Conservation (phyloP, 1,139 yeast genomes). For the Meyerozyma sp. region DNA sequence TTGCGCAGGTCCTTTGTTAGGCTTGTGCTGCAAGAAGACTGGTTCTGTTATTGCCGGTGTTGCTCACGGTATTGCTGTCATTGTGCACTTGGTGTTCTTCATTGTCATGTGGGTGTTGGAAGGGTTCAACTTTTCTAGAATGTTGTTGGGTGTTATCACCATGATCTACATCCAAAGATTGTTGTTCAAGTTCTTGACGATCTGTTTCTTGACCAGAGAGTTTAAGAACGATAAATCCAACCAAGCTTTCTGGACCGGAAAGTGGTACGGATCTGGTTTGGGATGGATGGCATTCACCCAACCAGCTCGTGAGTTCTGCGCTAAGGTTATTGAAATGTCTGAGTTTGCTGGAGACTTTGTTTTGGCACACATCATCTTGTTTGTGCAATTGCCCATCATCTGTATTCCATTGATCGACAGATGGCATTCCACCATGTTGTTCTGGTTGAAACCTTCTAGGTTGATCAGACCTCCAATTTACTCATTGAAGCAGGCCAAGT, state of each 20-base stretch:
- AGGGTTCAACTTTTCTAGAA: conserved; percentile 84
- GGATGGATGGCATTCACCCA: conserved; percentile 97
- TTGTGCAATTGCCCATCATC: conserved; percentile 84
- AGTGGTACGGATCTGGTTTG: conserved; percentile 94
- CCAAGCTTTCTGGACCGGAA: conserved; percentile 99
- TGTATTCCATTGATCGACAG: conserved; percentile 86
- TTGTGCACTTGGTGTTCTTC: conserved; percentile 80
- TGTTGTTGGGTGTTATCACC: conserved; percentile 81
- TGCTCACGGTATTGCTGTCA: conserved; percentile 92
- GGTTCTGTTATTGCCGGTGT: conserved; percentile 96
- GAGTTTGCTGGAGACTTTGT: conserved; percentile 97
- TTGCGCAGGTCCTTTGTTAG: conserved; percentile 95
- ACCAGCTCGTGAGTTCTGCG: conserved; percentile 93
- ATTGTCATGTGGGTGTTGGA: conserved; percentile 97
- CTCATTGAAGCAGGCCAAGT: conserved; percentile 93
- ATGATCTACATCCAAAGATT: conserved; percentile 86
- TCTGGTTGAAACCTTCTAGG: conserved; percentile 98
- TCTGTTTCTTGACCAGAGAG: conserved; percentile 84
- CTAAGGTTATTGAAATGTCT: conserved; percentile 89
- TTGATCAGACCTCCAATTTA: conserved; percentile 99
- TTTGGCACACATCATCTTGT: conserved; percentile 82
- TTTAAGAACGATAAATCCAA: conserved; percentile 95
- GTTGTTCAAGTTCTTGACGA: conserved; percentile 79
- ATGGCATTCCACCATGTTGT: conserved; percentile 97
- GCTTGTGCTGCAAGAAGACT: conserved; percentile 95